Evolutionary conservation across 805 yeast species (phyloP), one percentile per base, ranked within the genome.

Genomic region (Starmerella stigmatis): DNA sequence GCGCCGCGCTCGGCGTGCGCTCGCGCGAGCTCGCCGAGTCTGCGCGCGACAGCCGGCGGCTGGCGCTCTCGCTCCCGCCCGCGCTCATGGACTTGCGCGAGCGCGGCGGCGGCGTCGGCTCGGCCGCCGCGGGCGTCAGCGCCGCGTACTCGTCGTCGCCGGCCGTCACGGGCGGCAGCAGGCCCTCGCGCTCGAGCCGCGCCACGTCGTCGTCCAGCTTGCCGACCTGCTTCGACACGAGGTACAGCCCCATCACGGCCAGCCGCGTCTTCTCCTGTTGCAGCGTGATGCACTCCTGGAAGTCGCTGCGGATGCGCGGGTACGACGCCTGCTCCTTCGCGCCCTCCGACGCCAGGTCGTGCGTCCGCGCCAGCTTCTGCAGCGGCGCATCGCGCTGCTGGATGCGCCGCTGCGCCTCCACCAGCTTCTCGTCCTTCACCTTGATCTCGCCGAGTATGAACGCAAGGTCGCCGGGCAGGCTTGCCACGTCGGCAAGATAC

Each of bases 391-490:
- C 97, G 53, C 80, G 72, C 47, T 76, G 78, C 54, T 73, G 78
- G 51, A 78, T 73, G 54, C 81, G 74, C 57, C 75, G 76, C 45
- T 84, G 71, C 7, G 74, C 69, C 45, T 83, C 94, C 56, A 75
- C 74, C 23, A 80, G 66, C 55, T 74, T 75, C 31, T 69, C 56
- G 59, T 89, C 97, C 48, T 79, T 75, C 30, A 70, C 73, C 42
- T 79, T 73, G 29, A 89, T 71, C 62, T 92, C 97, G 43, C 82
- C 82, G 39, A 89, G 65, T 29, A 86, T 65, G 57, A 82, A 85
- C 44, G 79, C 79, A 35, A 89, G 72, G 63, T 89, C 98, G 5
- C 85, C 78, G 20, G 96, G 96, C 35, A 92, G 71, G 56, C 88
- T 89, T 10, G 89, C 77, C 34, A 89, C 42, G 45, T 66, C 69